phyloP scores from a whole-genome alignment of 768 basidiomycete genomes.

The Panaeolus papilionaceus region DNA sequence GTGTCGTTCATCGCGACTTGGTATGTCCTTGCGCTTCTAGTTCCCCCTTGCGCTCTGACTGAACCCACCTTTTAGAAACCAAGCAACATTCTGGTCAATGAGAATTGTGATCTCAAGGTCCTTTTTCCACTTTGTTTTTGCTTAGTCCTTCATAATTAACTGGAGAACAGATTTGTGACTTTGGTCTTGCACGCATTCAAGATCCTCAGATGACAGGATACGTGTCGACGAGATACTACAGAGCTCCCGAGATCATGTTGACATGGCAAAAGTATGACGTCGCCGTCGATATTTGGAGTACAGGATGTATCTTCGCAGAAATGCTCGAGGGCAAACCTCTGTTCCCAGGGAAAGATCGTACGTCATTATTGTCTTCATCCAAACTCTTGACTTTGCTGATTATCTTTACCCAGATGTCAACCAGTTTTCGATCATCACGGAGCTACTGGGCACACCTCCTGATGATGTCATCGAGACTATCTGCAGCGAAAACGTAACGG shows the following conservation, averaged over 20 bases:
- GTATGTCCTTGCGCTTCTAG: constrained; percentile 47
- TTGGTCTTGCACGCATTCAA: constrained; percentile 97
- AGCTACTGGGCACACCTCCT: constrained; percentile 96
- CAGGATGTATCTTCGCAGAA: constrained; percentile 99
- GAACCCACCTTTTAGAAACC: constrained; percentile 72
- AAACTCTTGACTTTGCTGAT: neutral
- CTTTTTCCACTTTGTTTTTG: neutral
- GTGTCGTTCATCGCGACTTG: constrained; percentile 97
- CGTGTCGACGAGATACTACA: constrained; percentile 98
- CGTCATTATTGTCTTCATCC: constrained; percentile 44
- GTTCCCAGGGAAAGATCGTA: constrained; percentile 99
- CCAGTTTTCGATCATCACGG: constrained; percentile 99
- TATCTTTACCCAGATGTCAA: constrained; percentile 80
- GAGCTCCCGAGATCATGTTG: constrained; percentile 99
- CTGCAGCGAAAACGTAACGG: constrained; percentile 90
- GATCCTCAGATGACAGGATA: constrained; percentile 99
- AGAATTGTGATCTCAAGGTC: constrained; percentile 99
- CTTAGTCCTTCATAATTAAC: constrained; percentile 19
- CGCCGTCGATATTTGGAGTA: constrained; percentile 99
- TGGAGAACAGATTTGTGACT: constrained; percentile 87
- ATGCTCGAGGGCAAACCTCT: constrained; percentile 99
- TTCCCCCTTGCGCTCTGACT: neutral
- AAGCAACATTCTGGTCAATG: constrained; percentile 98
- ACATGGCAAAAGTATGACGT: constrained; percentile 99
- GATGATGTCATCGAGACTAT: constrained; percentile 99